phyloP scores from a whole-genome alignment of 2,329 filamentous ascomycete genomes.

The Apiospora koreana region DNA sequence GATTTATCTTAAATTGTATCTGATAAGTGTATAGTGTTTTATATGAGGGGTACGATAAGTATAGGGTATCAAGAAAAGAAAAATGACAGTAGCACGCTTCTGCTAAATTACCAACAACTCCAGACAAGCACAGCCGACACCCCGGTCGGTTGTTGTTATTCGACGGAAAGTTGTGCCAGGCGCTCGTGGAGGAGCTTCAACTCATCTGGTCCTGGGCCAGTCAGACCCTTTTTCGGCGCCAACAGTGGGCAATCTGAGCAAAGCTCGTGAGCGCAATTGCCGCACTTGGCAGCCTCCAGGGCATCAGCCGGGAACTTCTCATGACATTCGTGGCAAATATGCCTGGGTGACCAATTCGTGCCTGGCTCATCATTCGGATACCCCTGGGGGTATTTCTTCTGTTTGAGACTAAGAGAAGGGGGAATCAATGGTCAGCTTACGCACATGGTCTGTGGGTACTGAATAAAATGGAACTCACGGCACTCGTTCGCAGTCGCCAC shows the following conservation, averaged over 20 bases:
- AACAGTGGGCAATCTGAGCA: slow-evolving; percentile 58
- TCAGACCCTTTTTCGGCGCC: slow-evolving; percentile 56
- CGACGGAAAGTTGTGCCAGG: background rate
- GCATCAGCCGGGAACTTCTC: slow-evolving; percentile 54
- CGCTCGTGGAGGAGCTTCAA: background rate
- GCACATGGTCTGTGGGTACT: background rate
- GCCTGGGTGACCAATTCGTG: slow-evolving; percentile 50
- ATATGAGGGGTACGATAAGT: background rate
- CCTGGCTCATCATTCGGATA: slow-evolving; percentile 68
- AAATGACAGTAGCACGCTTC: slow-evolving; percentile 5
- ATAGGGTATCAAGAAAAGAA: slow-evolving; percentile 9
- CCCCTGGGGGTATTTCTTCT: slow-evolving; percentile 65
- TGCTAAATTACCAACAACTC: slow-evolving; percentile 3
- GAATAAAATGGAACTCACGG: slow-evolving; percentile 57
- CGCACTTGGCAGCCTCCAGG: slow-evolving; percentile 55
- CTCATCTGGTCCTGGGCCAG: background rate
- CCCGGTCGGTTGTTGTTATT: background rate
- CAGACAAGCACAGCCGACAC: background rate
- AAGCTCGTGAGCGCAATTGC: slow-evolving; percentile 60
- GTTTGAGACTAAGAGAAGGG: slow-evolving; percentile 54
- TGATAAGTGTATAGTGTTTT: background rate
- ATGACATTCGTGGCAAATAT: slow-evolving; percentile 65
- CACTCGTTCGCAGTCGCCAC: slow-evolving; percentile 78
- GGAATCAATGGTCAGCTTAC: background rate
- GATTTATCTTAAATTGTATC: background rate